Base-by-base conservation (phyloP, 78 protist species). In the Dictyostelium purpureum region DNA sequence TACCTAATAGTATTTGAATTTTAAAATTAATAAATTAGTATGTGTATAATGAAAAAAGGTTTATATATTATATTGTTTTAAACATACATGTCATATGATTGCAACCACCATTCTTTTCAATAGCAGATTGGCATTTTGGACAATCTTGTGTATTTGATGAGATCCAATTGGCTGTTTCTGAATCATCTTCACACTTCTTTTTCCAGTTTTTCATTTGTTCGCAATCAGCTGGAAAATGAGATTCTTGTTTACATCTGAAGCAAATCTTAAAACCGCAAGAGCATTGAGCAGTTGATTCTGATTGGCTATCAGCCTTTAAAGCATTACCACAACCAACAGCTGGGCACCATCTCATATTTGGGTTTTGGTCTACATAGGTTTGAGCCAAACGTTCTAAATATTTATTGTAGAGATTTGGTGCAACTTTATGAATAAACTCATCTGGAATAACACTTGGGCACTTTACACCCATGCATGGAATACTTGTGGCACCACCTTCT, bases 151-250 rank as follows among this genome's bases (percentile, higher is more conserved):
- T 89, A 14, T 89, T 56, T 11, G 74, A 31, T n/a, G 57, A 42
- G 11, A 79, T 89, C 94, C 94, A 89, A 61, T 89, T 79, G 28
- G 94, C 88, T 45, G 94, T 89, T 38, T 89, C 94, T 21, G 80
- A 66, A 67, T 89, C 94, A 78, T 89, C 94, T 38, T 89, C 75
- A 67, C 83, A 74, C 35, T 89, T 89, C 79, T 89, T 89, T 61
- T 78, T 80, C 94, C 94, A 89, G 2, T 12, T 16, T 66, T 80
- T 71, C 59, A 89, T 73, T 61, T 89, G 76, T 12, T 77, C 94
- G 24, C 94, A 89, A 38, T 38, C 57, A 10, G 88, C 94, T 35
- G 94, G 94, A 6, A 80, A 56, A 24, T 89, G 94, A 4, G 94
- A 79, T 78, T 89, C 94, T 78, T 80, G 87, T 35, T 89, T 79